phyloP scores from a whole-genome alignment of 2,329 filamentous ascomycete genomes.

The Penicillium sp. region DNA sequence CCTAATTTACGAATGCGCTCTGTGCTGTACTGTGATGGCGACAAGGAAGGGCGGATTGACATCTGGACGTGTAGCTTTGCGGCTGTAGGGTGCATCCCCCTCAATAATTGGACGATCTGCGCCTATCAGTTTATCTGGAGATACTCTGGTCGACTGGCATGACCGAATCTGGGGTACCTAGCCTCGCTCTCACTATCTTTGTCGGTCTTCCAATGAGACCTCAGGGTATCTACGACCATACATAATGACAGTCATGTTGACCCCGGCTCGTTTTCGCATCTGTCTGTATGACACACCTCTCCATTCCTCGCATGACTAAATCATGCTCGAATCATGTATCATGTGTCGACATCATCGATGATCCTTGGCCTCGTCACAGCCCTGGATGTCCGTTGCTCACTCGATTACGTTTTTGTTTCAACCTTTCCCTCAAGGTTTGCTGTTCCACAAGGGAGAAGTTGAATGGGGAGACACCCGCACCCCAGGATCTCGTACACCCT shows the following conservation, averaged over 20 bases:
- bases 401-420: not conserved
- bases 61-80: slow-evolving; percentile 21
- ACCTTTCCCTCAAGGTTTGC: not conserved
- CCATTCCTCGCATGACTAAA: slow-evolving; percentile 24
- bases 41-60: not conserved
- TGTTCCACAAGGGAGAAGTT: slow-evolving; percentile 1
- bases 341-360: slow-evolving; percentile 33
- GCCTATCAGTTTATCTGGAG: slow-evolving; percentile 23
- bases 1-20: not conserved
- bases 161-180: slow-evolving; percentile 8
- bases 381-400: not conserved
- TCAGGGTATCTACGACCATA: too few relatives aligned
- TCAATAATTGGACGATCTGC: slow-evolving; percentile 25
- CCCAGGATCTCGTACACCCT: slow-evolving; percentile 6
- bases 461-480: not conserved
- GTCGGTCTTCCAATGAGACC: not conserved
- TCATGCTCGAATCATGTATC: slow-evolving; percentile 23
- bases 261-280: slow-evolving; percentile 19
- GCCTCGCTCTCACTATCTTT: not conserved
- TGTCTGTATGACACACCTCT: slow-evolving; percentile 19
- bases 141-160: not conserved
- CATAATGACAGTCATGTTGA: too few relatives aligned
- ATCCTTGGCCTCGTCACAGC: slow-evolving; percentile 24
- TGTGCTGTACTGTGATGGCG: not conserved
- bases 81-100: slow-evolving; percentile 23